Percentiles rank a stretch among this genome's conserved stretches.
These are phyloP conservation scores for Ogataea trehaloabstinens DNA, from an alignment of 805 yeast genomes.

Conservation along the genomic window DNA sequence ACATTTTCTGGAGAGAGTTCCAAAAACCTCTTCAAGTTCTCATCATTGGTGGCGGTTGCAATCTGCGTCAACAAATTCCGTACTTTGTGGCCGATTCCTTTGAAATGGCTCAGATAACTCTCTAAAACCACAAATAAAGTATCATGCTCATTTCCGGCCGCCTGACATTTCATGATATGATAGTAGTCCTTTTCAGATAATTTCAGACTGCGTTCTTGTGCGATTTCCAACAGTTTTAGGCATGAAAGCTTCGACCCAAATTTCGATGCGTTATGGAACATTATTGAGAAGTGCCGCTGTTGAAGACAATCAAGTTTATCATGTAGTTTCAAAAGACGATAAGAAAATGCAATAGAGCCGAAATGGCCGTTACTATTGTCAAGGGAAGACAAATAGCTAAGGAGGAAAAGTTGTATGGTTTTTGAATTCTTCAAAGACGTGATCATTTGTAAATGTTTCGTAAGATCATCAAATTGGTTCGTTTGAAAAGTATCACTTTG, in stretches of 20 bases:
- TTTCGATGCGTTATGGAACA: constrained; percentile 17
- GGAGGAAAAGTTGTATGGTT: constrained; percentile 13
- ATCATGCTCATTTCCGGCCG: constrained; percentile 26
- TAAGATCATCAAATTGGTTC: constrained; percentile 7
- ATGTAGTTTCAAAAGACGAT: constrained; percentile 9
- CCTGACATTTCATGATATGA: constrained; percentile 19
- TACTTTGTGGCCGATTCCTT: constrained; percentile 4
- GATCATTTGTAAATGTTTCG: constrained; percentile 1
- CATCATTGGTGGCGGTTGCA: constrained; percentile 13
- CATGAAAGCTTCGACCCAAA: constrained; percentile 21
- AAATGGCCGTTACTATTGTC: constrained; percentile 17
- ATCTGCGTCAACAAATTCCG: constrained; percentile 8
- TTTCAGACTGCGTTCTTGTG: constrained; percentile 4
- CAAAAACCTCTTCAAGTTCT: constrained; percentile 10
- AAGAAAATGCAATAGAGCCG: constrained; percentile 14
- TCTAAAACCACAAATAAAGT: constrained; percentile 20
- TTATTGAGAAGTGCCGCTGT: constrained; percentile 12
- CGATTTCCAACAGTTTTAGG: constrained; percentile 10
- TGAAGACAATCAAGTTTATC: constrained; percentile 6
- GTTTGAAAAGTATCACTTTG: constrained; percentile 6
- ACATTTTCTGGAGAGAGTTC: not conserved
- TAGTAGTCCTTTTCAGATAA: constrained; percentile 15
- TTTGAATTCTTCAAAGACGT: constrained; percentile 1
- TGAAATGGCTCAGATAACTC: constrained; percentile 8
- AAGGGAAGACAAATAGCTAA: constrained; percentile 18